Percentiles rank a stretch among this genome's conserved stretches.
phyloP scores from a whole-genome alignment of 2,329 filamentous ascomycete genomes.

The Fusarium graminum region DNA sequence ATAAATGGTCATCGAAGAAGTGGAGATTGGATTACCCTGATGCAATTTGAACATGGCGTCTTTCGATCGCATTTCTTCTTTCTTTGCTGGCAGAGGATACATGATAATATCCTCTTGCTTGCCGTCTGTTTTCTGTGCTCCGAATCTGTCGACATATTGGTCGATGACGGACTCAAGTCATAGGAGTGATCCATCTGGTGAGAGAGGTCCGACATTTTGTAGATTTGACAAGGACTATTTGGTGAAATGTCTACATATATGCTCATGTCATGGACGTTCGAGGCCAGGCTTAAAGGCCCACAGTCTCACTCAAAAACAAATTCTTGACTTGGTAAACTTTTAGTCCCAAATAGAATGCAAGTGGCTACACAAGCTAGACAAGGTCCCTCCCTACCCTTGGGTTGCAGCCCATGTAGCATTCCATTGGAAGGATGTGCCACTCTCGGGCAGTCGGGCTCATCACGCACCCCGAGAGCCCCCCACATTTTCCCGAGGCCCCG shows the following conservation, averaged over 20 bases:
- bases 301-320: background rate
- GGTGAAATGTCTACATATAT: background rate
- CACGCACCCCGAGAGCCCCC: constrained; percentile 32
- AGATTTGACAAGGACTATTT: background rate
- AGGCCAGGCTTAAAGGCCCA: constrained; percentile 27
- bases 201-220: constrained; percentile 31
- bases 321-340: background rate
- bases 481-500: constrained; percentile 17
- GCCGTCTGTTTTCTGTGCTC: constrained; percentile 31
- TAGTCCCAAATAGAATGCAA: background rate
- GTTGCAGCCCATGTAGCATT: constrained; percentile 32
- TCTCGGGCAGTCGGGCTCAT: constrained; percentile 43
- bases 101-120: constrained; percentile 43
- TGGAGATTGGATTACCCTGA: constrained; percentile 36
- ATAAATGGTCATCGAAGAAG: background rate
- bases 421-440: constrained; percentile 22
- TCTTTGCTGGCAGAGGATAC: constrained; percentile 51
- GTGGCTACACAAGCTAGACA: constrained; percentile 3
- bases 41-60: constrained; percentile 51
- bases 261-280: background rate
- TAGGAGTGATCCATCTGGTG: constrained; percentile 10
- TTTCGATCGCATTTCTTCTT: constrained; percentile 54
- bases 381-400: background rate
- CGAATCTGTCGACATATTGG: constrained; percentile 20
- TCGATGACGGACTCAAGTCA: constrained; percentile 20